phyloP scores from a whole-genome alignment of 306 rosid species.

The Vigna unguiculata region DNA sequence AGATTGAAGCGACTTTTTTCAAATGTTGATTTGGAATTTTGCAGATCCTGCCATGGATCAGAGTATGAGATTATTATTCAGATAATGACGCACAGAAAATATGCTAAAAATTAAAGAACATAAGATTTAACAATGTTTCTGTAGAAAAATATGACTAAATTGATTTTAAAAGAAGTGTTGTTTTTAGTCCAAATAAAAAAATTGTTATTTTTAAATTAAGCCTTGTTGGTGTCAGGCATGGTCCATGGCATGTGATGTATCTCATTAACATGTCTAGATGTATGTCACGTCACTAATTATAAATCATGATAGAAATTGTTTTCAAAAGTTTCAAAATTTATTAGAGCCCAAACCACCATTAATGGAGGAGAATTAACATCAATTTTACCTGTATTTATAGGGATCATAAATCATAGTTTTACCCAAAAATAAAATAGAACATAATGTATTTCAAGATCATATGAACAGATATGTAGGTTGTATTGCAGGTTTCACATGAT shows the following conservation, averaged over 20 bases:
- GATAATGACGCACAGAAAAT: conserved; percentile 30
- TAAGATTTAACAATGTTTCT: background rate
- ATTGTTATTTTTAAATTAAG: background rate
- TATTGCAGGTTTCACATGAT: conserved; percentile 22
- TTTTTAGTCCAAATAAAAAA: background rate
- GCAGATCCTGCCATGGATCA: conserved; percentile 74
- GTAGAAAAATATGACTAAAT: background rate
- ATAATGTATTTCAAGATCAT: conserved; percentile 27
- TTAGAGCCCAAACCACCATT: background rate
- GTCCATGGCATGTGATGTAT: background rate
- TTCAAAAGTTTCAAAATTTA: background rate
- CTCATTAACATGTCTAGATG: conserved; percentile 8
- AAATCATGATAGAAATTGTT: background rate
- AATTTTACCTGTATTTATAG: too few relatives aligned
- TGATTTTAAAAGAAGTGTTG: background rate
- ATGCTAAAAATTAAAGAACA: background rate
- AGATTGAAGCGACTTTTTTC: conserved; percentile 99
- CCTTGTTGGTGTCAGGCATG: background rate
- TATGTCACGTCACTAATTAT: background rate
- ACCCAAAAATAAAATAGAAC: conserved; percentile 3
- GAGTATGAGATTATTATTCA: conserved; percentile 31
- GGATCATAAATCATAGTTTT: background rate
- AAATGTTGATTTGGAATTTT: conserved; percentile 91
- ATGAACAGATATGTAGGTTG: conserved; percentile 20
- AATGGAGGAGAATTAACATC: background rate